Evolutionary conservation across 2,329 filamentous ascomycete genomes (phyloP), one percentile per base, ranked within the genome.

Genomic region (Elsinoe australis): DNA sequence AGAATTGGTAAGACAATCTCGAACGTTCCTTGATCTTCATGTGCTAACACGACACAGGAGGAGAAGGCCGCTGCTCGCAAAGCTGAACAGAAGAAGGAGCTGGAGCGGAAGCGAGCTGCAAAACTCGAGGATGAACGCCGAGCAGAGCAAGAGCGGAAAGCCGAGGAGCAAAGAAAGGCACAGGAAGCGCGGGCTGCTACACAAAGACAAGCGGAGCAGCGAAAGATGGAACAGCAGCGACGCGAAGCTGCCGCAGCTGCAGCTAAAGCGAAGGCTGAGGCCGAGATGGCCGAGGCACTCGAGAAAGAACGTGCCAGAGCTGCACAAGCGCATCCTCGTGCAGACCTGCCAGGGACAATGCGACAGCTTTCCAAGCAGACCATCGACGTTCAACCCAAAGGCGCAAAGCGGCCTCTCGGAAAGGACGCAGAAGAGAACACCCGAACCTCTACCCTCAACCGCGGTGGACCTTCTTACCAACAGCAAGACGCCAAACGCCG

Each of bases 21-120:
- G 26, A 29, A 12, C 6, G 15, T 29, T 4, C 8, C 12, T 5
- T 31, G 12, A 28, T 28, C 3, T 9, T 12, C 6, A 8, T 17
- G 7, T 14, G 24, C 34, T 47, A 14, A 47, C 44, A 18, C 5
- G 24, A 12, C 6, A 15, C 83, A 79, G 61, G 88, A 94, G 57
- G 87, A 94, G 61, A 79, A 81, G 39, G 85, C 88, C 54, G 79
- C 80, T 10, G 82, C 88, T 58, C 79, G 82, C 42, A 90, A 87
- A 59, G 81, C 82, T 6, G 85, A 94, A 15, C 81, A 83, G 29
- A 95, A 94, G 66, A 77, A 81, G 12, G 86, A 94, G 58, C 70
- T 85, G 26, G 87, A 94, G 61, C 80, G 84, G 39, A 87, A 88
- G 67, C 76, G 84, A 51, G 78, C 78, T 39, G 79, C 77, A 12